Conservation (phyloP, 208 protist genomes). For the Leishmania arabica region DNA sequence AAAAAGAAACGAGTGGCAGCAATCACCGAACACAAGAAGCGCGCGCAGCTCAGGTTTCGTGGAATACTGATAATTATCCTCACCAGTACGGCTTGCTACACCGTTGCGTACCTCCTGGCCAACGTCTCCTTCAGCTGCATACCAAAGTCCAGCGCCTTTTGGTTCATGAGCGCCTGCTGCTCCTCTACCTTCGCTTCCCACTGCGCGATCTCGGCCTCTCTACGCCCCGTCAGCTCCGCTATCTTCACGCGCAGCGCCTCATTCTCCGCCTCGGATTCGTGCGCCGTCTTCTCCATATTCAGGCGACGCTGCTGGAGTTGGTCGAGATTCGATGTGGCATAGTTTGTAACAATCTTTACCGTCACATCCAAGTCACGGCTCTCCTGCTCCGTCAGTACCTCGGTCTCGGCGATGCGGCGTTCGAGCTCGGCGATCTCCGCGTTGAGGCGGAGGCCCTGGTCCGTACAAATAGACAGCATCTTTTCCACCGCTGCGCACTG, state of each 20-base stretch:
- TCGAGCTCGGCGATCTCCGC: conserved; percentile 58
- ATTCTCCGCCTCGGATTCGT: conserved; percentile 72
- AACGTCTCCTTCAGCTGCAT: conserved; percentile 85
- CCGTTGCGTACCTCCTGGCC: conserved; percentile 7
- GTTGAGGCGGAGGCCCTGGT: conserved; percentile 59
- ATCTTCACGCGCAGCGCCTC: conserved; percentile 58
- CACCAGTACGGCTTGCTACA: background rate
- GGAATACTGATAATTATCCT: background rate
- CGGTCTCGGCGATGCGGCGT: conserved; percentile 55
- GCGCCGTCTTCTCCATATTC: conserved; percentile 63
- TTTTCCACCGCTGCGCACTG: conserved; percentile 81
- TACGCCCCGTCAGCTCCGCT: conserved; percentile 49
- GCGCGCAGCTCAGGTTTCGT: background rate
- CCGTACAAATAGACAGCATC: conserved; percentile 79
- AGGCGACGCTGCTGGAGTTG: conserved; percentile 81
- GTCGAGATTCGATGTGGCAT: conserved; percentile 75
- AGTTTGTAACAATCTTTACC: conserved; percentile 57
- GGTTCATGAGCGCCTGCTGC: conserved; percentile 81
- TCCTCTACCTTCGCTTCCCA: conserved; percentile 87
- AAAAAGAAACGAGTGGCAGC: background rate
- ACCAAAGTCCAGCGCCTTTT: conserved; percentile 90
- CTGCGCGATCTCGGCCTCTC: conserved; percentile 67
- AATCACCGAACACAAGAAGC: too few relatives aligned
- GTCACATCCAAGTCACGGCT: conserved; percentile 59
- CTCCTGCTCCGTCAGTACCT: conserved; percentile 61